Base-by-base conservation (phyloP, 768 basidiomycete genomes). In the Suillus alpinus region DNA sequence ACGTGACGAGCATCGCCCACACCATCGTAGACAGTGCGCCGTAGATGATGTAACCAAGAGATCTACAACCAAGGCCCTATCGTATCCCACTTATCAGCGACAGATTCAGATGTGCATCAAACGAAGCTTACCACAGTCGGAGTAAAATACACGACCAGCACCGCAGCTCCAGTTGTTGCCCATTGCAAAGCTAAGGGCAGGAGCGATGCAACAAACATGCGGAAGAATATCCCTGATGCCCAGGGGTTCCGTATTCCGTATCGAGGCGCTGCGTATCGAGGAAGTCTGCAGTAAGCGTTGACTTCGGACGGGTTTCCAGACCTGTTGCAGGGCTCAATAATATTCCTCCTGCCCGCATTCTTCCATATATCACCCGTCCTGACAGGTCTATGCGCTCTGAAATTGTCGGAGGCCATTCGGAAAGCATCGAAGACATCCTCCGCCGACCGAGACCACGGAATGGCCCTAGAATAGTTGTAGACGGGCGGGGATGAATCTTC, bases 31-130 rank as follows among this genome's bases (percentile, higher is more conserved):
- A 71, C 4, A 67, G 1, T 4, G 39, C 12, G 1, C 66, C 76
- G 9, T 74, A 76, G 18, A 69, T 46, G 36, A 75, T n/a, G 56
- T 75, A 76, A 0, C 68, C 65, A 0, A 64, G 59, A 3, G 74
- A 76, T 57, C 74, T 73, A 41, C 76, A 77, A 10, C 76, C 76
- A 1, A 77, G 31, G 20, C 70, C 69, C 69, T 67, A 12, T 23
- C 18, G 61, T 20, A 37, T 8, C 16, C 32, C 32, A 8, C 44
- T 20, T 3, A 4, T 53, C 23, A 58, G 44, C 3, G 20, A 63
- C 10, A 18, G 29, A 41, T 32, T 14, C 8, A 10, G 5, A 26
- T 16, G 23, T 36, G 26, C 20, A 20, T 32, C 7, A 13, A 58
- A 55, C 16, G 10, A 64, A 18, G 16, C 60, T 23, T 6, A 63